Evolutionary conservation across 768 basidiomycete genomes (phyloP).

Genomic region (Tricholoma sp.): DNA sequence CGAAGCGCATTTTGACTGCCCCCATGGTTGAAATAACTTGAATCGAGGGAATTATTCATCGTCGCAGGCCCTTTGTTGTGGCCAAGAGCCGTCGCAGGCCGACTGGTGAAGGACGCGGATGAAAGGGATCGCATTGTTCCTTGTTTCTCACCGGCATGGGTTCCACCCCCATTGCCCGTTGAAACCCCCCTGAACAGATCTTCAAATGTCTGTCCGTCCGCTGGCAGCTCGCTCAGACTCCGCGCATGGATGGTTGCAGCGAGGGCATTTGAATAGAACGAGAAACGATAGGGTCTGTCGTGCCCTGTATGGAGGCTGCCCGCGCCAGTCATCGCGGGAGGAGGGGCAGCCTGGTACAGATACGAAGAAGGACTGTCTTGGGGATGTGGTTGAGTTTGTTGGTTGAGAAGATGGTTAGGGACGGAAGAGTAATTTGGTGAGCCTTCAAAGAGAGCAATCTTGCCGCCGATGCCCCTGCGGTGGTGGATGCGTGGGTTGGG

Average conservation of each 20-base stretch:
- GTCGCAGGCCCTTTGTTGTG: not conserved
- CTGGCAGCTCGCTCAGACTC: slow-evolving; percentile 88
- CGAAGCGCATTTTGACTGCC: not conserved
- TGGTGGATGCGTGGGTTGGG: slow-evolving; percentile 56
- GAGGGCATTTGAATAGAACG: slow-evolving; percentile 93
- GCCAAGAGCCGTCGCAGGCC: not conserved
- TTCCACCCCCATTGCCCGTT: not conserved
- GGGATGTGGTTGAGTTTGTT: slow-evolving; percentile 2
- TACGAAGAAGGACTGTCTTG: slow-evolving; percentile 7
- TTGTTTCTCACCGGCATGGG: not conserved
- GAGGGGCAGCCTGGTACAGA: not conserved
- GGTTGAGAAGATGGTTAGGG: slow-evolving; percentile 28
- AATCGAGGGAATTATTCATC: not conserved
- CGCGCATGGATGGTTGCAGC: slow-evolving; percentile 93
- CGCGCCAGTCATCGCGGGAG: not conserved
- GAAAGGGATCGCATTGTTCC: not conserved
- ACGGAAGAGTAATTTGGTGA: slow-evolving; percentile 45
- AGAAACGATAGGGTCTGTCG: slow-evolving; percentile 94
- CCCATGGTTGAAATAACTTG: slow-evolving; percentile 3
- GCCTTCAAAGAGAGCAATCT: slow-evolving; percentile 87
- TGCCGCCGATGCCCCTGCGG: slow-evolving; percentile 63
- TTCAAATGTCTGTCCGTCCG: slow-evolving; percentile 88
- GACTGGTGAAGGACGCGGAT: not conserved
- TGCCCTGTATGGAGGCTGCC: slow-evolving; percentile 51
- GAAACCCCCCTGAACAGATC: slow-evolving; percentile 69